Conservation (phyloP, 352 stramenopile species). For the Aphanomyces euteiches region DNA sequence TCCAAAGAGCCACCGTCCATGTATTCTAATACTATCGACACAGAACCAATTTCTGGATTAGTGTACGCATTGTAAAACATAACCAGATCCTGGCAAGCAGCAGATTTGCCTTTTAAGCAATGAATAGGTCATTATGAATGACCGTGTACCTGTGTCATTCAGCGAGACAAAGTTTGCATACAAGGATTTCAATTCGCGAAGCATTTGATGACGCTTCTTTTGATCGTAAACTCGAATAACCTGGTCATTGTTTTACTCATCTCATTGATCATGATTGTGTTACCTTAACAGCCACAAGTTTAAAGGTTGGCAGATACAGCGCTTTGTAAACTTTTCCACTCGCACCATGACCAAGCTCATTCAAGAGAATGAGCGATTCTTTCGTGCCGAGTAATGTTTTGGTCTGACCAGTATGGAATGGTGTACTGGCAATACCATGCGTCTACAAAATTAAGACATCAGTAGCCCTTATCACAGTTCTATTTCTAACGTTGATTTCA, state of each 20-base stretch:
- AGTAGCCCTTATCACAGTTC: too few relatives aligned
- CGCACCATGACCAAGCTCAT: conserved; percentile 77
- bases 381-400: conserved; percentile 44
- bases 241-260: conserved; percentile 3
- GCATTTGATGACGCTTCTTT: conserved; percentile 85
- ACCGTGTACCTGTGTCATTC: conserved; percentile 36
- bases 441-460: conserved; percentile 39
- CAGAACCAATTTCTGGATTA: conserved; percentile 74
- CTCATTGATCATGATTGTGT: not conserved
- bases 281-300: conserved; percentile 83
- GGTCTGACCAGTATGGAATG: conserved; percentile 40
- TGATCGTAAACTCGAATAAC: conserved; percentile 86
- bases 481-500: conserved; percentile 65
- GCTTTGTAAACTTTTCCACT: conserved; percentile 87
- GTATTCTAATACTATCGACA: conserved; percentile 93
- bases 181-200: conserved; percentile 80
- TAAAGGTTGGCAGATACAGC: conserved; percentile 85
- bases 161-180: conserved; percentile 78
- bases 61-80: conserved; percentile 92
- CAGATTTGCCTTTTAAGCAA: not conserved
- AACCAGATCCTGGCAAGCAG: conserved; percentile 75
- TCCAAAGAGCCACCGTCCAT: conserved; percentile 91
- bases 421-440: conserved; percentile 62
- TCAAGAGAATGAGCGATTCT: conserved; percentile 62
- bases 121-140: not conserved